Percentiles rank a stretch among this genome's conserved stretches.
Conservation (phyloP, 2,329 filamentous ascomycete genomes). For the Aureobasidium sp. region DNA sequence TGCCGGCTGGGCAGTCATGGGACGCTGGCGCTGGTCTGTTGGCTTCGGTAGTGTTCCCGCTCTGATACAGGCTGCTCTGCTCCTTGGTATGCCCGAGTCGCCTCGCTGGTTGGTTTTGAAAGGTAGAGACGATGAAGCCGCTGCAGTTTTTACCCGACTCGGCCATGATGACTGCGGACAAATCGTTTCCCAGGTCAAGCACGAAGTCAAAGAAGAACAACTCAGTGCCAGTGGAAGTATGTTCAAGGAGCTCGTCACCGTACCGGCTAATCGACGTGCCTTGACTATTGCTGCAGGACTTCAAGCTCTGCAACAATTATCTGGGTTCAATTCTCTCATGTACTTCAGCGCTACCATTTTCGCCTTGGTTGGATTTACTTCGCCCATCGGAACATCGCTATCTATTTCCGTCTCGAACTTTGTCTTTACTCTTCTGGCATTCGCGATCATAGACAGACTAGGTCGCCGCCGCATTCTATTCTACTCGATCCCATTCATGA, state of each 20-base stretch:
- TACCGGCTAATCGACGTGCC: constrained; percentile 56
- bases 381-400: constrained; percentile 36
- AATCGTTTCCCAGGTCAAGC: constrained; percentile 61
- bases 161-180: constrained; percentile 23
- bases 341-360: constrained; percentile 42
- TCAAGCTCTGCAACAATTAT: constrained; percentile 70
- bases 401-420: constrained; percentile 39
- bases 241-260: not conserved
- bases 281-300: constrained; percentile 77
- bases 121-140: constrained; percentile 53
- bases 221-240: constrained; percentile 22
- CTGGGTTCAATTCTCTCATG: constrained; percentile 33
- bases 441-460: constrained; percentile 35
- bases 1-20: constrained; percentile 59
- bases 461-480: constrained; percentile 56
- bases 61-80: constrained; percentile 56
- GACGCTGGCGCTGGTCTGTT: constrained; percentile 87
- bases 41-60: constrained; percentile 75
- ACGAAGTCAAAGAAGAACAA: constrained; percentile 64
- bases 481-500: constrained; percentile 78
- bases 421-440: constrained; percentile 37
- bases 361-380: constrained; percentile 35
- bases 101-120: constrained; percentile 77
- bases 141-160: constrained; percentile 45
- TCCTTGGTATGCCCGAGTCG: constrained; percentile 74